These are phyloP conservation scores for Gossypium davidsonii DNA, from an alignment of 441 rosid genomes.

Conservation along the genomic window DNA sequence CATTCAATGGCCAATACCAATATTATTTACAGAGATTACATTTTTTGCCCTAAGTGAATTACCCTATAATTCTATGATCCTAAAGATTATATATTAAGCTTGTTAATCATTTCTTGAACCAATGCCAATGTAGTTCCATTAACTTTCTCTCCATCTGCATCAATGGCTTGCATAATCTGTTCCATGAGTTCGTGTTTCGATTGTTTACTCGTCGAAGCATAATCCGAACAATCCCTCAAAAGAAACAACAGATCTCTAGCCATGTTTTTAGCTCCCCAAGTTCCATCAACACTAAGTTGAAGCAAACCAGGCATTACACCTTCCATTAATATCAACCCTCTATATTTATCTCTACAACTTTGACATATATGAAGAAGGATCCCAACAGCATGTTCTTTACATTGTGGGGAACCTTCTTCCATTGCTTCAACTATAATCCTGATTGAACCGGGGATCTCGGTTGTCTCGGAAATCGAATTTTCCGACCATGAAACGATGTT, in stretches of 20 bases:
- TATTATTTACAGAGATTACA: neutral
- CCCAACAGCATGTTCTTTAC: constrained; percentile 66
- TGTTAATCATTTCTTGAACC: constrained; percentile 76
- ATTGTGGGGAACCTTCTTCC: constrained; percentile 64
- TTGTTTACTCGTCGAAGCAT: constrained; percentile 29
- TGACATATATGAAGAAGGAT: constrained; percentile 50
- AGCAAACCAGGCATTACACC: constrained; percentile 76
- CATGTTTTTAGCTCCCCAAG: constrained; percentile 47
- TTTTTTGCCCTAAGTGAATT: neutral
- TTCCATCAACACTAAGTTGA: constrained; percentile 67
- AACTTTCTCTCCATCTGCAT: constrained; percentile 49
- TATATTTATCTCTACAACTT: constrained; percentile 50
- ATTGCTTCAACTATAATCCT: constrained; percentile 52
- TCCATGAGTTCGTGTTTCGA: constrained; percentile 40
- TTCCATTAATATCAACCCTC: constrained; percentile 62
- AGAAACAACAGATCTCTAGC: constrained; percentile 57
- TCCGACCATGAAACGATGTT: constrained; percentile 32
- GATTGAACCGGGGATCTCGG: constrained; percentile 34
- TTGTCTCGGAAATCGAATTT: constrained; percentile 27
- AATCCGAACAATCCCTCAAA: constrained; percentile 39
- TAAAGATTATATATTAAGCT: constrained; percentile 33
- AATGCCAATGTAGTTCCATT: constrained; percentile 39
- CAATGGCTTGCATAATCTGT: constrained; percentile 66
- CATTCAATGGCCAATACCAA: neutral
- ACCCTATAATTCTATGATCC: neutral